phyloP scores from a whole-genome alignment of 306 rosid genomes.

The Cucurbita ficifolia region DNA sequence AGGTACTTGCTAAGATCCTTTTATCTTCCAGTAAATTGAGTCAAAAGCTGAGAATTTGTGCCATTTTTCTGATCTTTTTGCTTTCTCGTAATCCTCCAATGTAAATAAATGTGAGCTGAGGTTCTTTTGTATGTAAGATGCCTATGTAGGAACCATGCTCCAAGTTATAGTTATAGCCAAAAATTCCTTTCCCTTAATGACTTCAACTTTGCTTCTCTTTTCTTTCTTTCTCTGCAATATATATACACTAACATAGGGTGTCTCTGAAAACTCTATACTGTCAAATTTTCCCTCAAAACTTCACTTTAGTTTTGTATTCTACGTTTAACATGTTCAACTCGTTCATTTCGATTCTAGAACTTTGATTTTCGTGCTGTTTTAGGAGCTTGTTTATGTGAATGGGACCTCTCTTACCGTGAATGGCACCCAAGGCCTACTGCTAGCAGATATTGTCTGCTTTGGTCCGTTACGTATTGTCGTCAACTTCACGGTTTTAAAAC shows the following conservation, averaged over 20 bases:
- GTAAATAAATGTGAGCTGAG: constrained; percentile 40
- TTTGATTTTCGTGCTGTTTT: neutral
- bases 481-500: no score
- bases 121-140: constrained; percentile 20
- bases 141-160: constrained; percentile 22
- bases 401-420: no score
- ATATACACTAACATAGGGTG: neutral
- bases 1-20: constrained; percentile 19
- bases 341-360: neutral
- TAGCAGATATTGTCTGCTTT: no score
- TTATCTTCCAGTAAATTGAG: constrained; percentile 10
- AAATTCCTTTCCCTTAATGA: neutral
- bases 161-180: constrained; percentile 11
- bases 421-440: no score
- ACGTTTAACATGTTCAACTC: no score
- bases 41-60: constrained; percentile 11
- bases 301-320: neutral
- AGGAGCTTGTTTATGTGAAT: neutral
- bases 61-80: neutral
- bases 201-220: neutral
- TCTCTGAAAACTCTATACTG: neutral
- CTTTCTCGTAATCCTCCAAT: neutral
- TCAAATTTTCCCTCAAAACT: neutral
- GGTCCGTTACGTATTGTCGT: no score
- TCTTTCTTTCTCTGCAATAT: neutral